These are phyloP conservation scores for Blechomonas ayalai DNA, from an alignment of 208 protist species.

Conservation along the genomic window DNA sequence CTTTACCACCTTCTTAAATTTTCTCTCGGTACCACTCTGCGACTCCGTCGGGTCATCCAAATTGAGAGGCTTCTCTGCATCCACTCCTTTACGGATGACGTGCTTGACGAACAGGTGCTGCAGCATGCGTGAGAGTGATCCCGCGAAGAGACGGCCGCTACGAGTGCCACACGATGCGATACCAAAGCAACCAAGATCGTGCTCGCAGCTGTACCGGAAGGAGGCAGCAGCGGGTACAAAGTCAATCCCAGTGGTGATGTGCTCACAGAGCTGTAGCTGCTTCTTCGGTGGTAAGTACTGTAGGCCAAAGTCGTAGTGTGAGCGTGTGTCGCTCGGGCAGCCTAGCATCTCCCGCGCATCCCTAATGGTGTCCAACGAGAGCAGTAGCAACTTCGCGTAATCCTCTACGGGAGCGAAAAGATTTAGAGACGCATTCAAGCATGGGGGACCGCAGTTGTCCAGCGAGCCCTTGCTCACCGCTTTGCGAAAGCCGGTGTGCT, in stretches of 20 bases:
- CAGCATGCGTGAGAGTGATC: slow-evolving; percentile 53
- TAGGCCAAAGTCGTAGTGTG: slow-evolving; percentile 71
- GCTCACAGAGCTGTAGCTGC: slow-evolving; percentile 23
- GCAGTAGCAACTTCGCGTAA: slow-evolving; percentile 70
- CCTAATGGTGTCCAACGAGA: slow-evolving; percentile 66
- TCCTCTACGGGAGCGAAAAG: slow-evolving; percentile 71
- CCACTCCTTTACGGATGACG: slow-evolving; percentile 40
- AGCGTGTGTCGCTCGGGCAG: background rate
- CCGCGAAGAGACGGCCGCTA: slow-evolving; percentile 40
- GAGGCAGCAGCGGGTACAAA: slow-evolving; percentile 44
- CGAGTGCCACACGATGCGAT: slow-evolving; percentile 59
- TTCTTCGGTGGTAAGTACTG: slow-evolving; percentile 25
- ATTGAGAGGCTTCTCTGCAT: slow-evolving; percentile 35
- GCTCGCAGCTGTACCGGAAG: slow-evolving; percentile 57
- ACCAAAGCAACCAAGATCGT: slow-evolving; percentile 75
- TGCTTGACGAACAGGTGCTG: slow-evolving; percentile 77
- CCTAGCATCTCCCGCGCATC: slow-evolving; percentile 44
- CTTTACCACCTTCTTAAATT: slow-evolving; percentile 42
- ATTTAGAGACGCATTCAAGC: slow-evolving; percentile 72
- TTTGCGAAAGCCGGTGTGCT: slow-evolving; percentile 38
- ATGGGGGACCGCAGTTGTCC: slow-evolving; percentile 50
- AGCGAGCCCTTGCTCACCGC: slow-evolving; percentile 22
- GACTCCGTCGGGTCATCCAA: slow-evolving; percentile 37
- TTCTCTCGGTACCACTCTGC: slow-evolving; percentile 18
- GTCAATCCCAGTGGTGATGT: slow-evolving; percentile 16